Percentiles rank a stretch among this genome's conserved stretches.
phyloP scores from a whole-genome alignment of 1,284 basidiomycete species.

The Microbotryum violaceum region DNA sequence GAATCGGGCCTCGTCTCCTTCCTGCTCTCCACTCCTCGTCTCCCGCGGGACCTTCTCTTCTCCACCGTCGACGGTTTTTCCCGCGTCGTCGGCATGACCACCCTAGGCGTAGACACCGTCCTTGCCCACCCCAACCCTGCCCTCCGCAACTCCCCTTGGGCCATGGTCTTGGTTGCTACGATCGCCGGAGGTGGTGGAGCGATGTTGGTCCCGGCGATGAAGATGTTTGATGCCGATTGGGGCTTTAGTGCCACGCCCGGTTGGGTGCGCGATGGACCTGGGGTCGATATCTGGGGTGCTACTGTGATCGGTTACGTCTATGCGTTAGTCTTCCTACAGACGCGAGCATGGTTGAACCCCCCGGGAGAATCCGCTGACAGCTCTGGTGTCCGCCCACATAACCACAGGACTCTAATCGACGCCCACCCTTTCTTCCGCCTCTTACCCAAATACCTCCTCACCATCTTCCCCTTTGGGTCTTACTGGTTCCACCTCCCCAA shows the following conservation, averaged over 20 bases:
- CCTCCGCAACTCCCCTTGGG: constrained; percentile 26
- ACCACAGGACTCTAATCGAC: constrained; percentile 28
- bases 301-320: constrained; percentile 31
- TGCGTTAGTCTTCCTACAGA: constrained; percentile 14
- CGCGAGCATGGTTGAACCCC: neutral
- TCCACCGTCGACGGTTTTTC: constrained; percentile 30
- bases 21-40: constrained; percentile 23
- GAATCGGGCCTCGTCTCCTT: constrained; percentile 15
- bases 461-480: constrained; percentile 13
- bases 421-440: constrained; percentile 30
- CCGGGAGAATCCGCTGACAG: neutral
- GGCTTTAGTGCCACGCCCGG: constrained; percentile 21
- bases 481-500: constrained; percentile 23
- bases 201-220: constrained; percentile 26
- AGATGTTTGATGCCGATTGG: constrained; percentile 27
- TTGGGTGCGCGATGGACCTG: constrained; percentile 22
- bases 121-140: constrained; percentile 28
- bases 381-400: neutral
- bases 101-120: constrained; percentile 31
- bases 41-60: constrained; percentile 30
- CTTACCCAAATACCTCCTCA: constrained; percentile 17
- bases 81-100: constrained; percentile 32
- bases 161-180: constrained; percentile 29
- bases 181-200: constrained; percentile 28
- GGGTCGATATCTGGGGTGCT: constrained; percentile 31